A percentile compares a stretch with the other conserved stretches of the same genome.
phyloP scores from a whole-genome alignment of 345 rosid genomes.

The Salix koriyanagi region DNA sequence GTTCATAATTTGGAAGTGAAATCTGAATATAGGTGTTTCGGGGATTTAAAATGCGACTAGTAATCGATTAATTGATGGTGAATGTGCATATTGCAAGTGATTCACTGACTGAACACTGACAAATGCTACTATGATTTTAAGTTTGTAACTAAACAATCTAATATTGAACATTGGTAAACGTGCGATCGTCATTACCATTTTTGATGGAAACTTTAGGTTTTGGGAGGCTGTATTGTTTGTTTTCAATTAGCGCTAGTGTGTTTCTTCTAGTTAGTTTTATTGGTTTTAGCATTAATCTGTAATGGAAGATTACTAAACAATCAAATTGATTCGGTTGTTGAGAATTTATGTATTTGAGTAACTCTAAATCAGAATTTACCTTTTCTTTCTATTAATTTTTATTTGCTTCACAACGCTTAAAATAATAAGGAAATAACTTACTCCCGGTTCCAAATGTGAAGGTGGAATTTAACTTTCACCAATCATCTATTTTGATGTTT shows the following conservation, averaged over 20 bases:
- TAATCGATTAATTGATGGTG: not conserved
- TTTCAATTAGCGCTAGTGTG: not conserved
- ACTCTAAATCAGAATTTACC: not conserved
- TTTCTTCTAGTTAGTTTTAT: not conserved
- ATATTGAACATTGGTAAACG: not conserved
- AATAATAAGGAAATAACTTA: not conserved
- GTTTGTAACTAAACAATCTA: not conserved
- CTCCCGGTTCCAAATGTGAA: not conserved
- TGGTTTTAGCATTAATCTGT: not conserved
- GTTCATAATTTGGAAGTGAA: not conserved
- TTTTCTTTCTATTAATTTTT: not conserved
- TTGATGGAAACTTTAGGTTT: not conserved
- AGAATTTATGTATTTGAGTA: not conserved
- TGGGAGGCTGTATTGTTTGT: not conserved
- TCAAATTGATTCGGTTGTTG: not conserved
- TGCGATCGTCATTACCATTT: not conserved
- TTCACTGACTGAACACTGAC: not conserved
- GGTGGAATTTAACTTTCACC: not conserved
- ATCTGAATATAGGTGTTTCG: not conserved
- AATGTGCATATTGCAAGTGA: not conserved
- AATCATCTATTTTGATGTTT: not conserved
- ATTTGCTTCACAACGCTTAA: not conserved
- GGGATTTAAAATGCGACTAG: not conserved
- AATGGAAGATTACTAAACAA: not conserved
- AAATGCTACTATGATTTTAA: not conserved